Base-by-base conservation (phyloP, 805 yeast genomes). In the Naumovozyma dairenensis region DNA sequence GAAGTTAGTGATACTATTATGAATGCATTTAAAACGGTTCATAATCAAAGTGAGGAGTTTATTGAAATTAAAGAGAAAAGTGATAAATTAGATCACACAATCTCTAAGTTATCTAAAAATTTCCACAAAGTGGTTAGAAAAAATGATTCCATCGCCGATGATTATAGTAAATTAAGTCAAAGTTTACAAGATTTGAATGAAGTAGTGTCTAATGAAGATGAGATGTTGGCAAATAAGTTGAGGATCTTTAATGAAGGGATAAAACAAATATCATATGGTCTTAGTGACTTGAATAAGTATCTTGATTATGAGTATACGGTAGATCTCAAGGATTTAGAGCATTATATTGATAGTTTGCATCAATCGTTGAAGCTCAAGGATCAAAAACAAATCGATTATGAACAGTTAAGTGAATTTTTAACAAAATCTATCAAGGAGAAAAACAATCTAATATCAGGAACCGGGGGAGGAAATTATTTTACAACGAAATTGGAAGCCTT, bases 321-420 rank as follows among this genome's bases (percentile, higher is more conserved):
- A 2, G 76, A 93, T 9, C 60, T 92, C 44, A 80, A 82, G 44
- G 97, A 92, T 57, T 68, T 92, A 59, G 85, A 89, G 42, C 87
- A 83, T 58, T 92, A 81, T 46, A 72, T 80, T 29, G 64, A 62
- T 32, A 72, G 80, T 16, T 61, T 81, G 44, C 75, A 75, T 48
- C 73, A 69, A 40, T 62, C 89, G 38, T 71, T 92, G 34, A 86
- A 80, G 51, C 67, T 82, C 36, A 85, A 89, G 44, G 97, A 89
- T 50, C 86, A 85, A 52, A 87, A 87, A 55, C 87, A 83, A 47
- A 72, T 89, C 18, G 98, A 89, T 55, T 78, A 80, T 49, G 96
- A 92, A 52, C 93, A 82, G 33, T 64, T 89, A 28, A 72, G 74
- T 25, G 93, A 81, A 35, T 89, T 89, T 59, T 62, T 86, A 36